Base-by-base conservation (phyloP, 2,329 filamentous ascomycete genomes). In the Colletotrichum liriopes region DNA sequence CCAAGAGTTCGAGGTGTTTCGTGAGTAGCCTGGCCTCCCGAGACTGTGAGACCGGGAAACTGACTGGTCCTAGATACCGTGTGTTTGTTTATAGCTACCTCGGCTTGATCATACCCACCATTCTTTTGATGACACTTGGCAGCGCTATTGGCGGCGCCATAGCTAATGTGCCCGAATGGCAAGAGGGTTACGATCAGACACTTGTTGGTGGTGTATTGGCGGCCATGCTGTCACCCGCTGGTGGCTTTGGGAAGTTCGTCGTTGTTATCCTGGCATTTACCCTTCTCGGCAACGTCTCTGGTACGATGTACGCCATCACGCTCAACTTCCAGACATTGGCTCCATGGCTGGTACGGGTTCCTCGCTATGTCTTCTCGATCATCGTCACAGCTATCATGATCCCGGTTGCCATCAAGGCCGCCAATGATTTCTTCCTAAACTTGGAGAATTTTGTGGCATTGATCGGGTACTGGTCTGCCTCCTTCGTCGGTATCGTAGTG, bases 271-370 rank as follows among this genome's bases (percentile, higher is more conserved):
- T 92, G 23, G 85, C 87, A 7, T 83, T 91, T 51, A 88, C 86
- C 1, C 78, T 92, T 55, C 80, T 92, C 14, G 90, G 89, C 35
- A 92, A 92, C 78, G 83, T 90, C 14, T 83, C 87, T 1, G 88
- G 86, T 20, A 90, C 88, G 20, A 87, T 89, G 80, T 92, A 92
- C 82, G 87, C 88, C 76, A 86, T 92, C 75, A 89, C 89, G 4
- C 84, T 92, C 74, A 91, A 92, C 83, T 89, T 91, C 79, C 90
- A 92, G 80, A 89, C 90, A 75, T 80, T 92, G 26, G 79, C 90
- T 5, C 90, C 90, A 0, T 85, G 84, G 71, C 84, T 91, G 39
- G 82, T 87, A 67, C 83, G 84, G 54, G 83, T 91, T 3, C 90
- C 88, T 6, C 88, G 90, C 5, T 86, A 88, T 73, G 75, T 90